Evolutionary conservation across 345 rosid species (phyloP).

Genomic region (Pugionium cornutum): DNA sequence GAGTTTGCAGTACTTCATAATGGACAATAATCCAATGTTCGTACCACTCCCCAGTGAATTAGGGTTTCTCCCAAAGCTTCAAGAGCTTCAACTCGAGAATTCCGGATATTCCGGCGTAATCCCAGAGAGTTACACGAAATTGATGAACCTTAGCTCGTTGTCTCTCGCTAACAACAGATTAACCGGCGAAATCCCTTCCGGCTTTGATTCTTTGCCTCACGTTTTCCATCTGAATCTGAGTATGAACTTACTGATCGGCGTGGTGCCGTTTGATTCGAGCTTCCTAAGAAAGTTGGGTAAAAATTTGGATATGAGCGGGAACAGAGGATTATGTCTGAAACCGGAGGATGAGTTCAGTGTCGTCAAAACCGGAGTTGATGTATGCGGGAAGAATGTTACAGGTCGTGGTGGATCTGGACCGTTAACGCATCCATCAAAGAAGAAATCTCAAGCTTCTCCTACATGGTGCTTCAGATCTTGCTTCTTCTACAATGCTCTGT

Average conservation of each 20-base stretch:
- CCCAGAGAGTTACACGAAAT: slow-evolving; percentile 55
- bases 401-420: slow-evolving; percentile 27
- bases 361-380: slow-evolving; percentile 57
- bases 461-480: slow-evolving; percentile 16
- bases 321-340: slow-evolving; percentile 75
- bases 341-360: slow-evolving; percentile 58
- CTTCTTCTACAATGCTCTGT: slow-evolving; percentile 32
- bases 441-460: slow-evolving; percentile 49
- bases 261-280: slow-evolving; percentile 70
- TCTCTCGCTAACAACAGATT: slow-evolving; percentile 77
- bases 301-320: slow-evolving; percentile 82
- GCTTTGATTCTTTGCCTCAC: slow-evolving; percentile 51
- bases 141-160: slow-evolving; percentile 69
- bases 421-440: slow-evolving; percentile 42
- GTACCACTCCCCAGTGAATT: slow-evolving; percentile 61
- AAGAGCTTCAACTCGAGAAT: slow-evolving; percentile 77
- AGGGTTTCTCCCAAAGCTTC: slow-evolving; percentile 57
- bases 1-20: slow-evolving; percentile 72
- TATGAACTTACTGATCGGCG: slow-evolving; percentile 63
- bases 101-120: slow-evolving; percentile 71
- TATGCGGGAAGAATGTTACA: slow-evolving; percentile 55
- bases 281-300: slow-evolving; percentile 63
- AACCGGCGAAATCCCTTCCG: slow-evolving; percentile 67
- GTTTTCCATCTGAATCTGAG: slow-evolving; percentile 80
- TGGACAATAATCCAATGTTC: slow-evolving; percentile 85